Percentiles rank a stretch among this genome's conserved stretches.
These are phyloP conservation scores for Arthrobotrys megalospora DNA, from an alignment of 2,329 filamentous ascomycete species.

Conservation along the genomic window DNA sequence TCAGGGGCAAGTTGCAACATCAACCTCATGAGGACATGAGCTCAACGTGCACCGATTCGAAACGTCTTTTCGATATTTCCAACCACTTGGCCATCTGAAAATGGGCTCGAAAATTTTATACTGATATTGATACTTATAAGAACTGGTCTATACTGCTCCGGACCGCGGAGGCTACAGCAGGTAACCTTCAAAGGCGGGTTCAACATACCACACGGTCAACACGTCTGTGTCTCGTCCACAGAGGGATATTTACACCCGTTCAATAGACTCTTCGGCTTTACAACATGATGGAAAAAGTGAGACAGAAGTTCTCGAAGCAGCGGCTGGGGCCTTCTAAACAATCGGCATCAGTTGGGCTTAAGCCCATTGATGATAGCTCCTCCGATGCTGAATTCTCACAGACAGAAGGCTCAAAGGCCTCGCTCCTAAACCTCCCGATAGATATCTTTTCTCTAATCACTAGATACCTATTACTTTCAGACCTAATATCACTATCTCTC, in stretches of 20 bases:
- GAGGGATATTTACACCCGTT: no score
- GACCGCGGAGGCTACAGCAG: no score
- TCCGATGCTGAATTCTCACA: neutral
- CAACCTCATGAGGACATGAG: no score
- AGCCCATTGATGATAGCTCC: neutral
- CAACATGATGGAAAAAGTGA: neutral
- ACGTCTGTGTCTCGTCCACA: neutral
- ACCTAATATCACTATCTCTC: conserved; percentile 38
- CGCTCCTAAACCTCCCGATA: conserved; percentile 28
- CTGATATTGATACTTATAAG: no score
- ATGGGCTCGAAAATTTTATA: neutral
- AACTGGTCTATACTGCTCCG: no score
- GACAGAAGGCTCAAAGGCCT: neutral
- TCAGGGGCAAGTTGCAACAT: no score
- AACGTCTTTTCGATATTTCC: no score
- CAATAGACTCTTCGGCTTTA: neutral
- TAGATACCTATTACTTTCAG: conserved; percentile 5
- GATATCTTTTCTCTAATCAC: conserved; percentile 35
- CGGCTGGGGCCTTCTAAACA: neutral
- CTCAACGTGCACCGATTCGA: no score
- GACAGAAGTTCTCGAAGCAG: neutral
- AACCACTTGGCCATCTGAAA: no score
- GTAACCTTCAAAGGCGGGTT: neutral
- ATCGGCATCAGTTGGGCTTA: neutral
- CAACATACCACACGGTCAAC: conserved; percentile 12